phyloP scores from a whole-genome alignment of 495 filamentous ascomycete species.

The Achaetomiella virescens region DNA sequence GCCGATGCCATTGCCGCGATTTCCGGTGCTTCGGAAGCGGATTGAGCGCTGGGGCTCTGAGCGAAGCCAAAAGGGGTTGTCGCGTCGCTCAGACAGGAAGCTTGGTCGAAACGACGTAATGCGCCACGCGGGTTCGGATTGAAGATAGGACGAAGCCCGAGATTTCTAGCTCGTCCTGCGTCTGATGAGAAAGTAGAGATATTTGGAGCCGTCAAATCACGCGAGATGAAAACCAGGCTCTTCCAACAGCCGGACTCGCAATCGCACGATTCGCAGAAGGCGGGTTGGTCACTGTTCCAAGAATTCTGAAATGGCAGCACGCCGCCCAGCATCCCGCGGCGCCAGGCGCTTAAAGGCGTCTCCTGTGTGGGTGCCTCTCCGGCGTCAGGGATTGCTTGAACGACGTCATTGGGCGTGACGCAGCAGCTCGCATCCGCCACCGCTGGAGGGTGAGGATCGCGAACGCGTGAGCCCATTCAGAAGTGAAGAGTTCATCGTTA shows the following conservation, averaged over 20 bases:
- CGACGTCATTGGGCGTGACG: slow-evolving; percentile 32
- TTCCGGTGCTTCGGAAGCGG: not conserved
- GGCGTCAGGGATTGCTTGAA: slow-evolving; percentile 3
- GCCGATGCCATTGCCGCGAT: slow-evolving; percentile 40
- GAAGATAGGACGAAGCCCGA: not conserved
- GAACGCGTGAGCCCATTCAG: not conserved
- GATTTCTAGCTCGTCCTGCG: not conserved
- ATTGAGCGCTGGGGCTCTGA: not conserved
- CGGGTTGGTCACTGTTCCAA: slow-evolving; percentile 11
- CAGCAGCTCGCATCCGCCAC: slow-evolving; percentile 12
- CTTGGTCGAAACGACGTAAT: not conserved
- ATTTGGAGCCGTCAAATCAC: too few relatives aligned
- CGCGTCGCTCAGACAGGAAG: not conserved
- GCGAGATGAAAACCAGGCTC: not conserved
- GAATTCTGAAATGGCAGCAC: slow-evolving; percentile 30
- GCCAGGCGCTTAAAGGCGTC: slow-evolving; percentile 31
- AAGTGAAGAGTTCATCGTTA: not conserved
- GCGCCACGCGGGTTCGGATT: not conserved
- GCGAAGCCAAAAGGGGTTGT: not conserved
- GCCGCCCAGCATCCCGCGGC: slow-evolving; percentile 23
- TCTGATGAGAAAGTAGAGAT: too few relatives aligned
- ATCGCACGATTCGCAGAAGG: slow-evolving; percentile 10
- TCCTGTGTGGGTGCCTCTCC: slow-evolving; percentile 31
- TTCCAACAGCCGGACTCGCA: not conserved
- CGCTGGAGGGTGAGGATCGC: not conserved